These are phyloP conservation scores for Thelonectria blattea DNA, from an alignment of 2,329 filamentous ascomycete species.

Conservation along the genomic window DNA sequence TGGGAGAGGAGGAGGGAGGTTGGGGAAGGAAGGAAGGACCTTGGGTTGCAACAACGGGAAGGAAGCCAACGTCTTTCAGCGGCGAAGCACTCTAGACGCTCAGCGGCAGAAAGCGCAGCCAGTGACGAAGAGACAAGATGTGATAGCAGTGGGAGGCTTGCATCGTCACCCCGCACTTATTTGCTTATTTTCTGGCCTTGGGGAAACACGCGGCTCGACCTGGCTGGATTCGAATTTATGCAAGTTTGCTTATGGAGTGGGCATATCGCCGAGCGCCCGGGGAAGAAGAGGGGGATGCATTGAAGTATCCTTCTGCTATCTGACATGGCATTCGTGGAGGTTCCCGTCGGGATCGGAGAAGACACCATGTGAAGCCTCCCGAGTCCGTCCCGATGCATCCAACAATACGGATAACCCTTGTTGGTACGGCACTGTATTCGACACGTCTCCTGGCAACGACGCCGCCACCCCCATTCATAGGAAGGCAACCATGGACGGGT, in stretches of 20 bases:
- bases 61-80: not conserved
- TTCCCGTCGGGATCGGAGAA: too few relatives aligned
- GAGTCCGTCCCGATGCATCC: too few relatives aligned
- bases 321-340: too few relatives aligned
- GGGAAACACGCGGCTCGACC: not conserved
- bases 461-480: not conserved
- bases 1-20: not conserved
- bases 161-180: not conserved
- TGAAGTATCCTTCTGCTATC: too few relatives aligned
- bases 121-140: not conserved
- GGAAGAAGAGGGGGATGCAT: too few relatives aligned
- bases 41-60: not conserved
- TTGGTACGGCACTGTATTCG: not conserved
- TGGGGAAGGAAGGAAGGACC: not conserved
- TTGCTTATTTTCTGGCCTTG: not conserved
- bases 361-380: too few relatives aligned
- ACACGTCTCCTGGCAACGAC: not conserved
- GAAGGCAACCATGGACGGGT: not conserved
- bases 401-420: not conserved
- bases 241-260: not conserved
- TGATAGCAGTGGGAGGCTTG: not conserved
- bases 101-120: not conserved
- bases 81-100: not conserved
- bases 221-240: not conserved
- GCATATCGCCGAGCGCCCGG: not conserved